phyloP scores from a whole-genome alignment of 805 yeast species.

The Wickerhamomyces hampshirensis region DNA sequence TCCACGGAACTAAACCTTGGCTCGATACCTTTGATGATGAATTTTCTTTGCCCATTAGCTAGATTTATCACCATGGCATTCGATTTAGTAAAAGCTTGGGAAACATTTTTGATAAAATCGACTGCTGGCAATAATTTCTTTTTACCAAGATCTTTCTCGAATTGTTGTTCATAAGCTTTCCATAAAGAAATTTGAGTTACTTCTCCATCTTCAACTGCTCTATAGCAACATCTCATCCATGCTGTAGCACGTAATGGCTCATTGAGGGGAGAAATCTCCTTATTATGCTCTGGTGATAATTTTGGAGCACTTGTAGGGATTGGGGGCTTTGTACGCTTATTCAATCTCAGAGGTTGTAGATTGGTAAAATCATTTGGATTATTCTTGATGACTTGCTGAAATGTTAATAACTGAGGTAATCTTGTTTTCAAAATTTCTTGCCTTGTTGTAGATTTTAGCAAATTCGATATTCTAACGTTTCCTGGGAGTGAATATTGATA shows the following conservation, averaged over 20 bases:
- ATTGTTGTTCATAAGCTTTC: constrained; percentile 90
- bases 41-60: constrained; percentile 64
- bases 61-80: constrained; percentile 87
- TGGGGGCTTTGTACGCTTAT: constrained; percentile 55
- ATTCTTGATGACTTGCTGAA: constrained; percentile 36
- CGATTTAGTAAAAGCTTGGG: constrained; percentile 80
- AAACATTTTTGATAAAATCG: constrained; percentile 92
- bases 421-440: constrained; percentile 49
- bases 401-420: constrained; percentile 57
- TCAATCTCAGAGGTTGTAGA: constrained; percentile 31
- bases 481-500: constrained; percentile 75
- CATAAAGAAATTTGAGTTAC: constrained; percentile 94
- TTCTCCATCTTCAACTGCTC: constrained; percentile 70
- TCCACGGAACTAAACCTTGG: constrained; percentile 66
- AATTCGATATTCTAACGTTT: constrained; percentile 46
- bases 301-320: constrained; percentile 65
- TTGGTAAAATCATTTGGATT: constrained; percentile 25
- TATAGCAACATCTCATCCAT: constrained; percentile 92
- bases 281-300: constrained; percentile 48
- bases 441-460: constrained; percentile 44
- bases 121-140: constrained; percentile 83
- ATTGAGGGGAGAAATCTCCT: constrained; percentile 56
- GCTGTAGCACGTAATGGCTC: constrained; percentile 92
- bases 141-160: constrained; percentile 53
- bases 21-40: constrained; percentile 90